phyloP scores from a whole-genome alignment of 2,329 filamentous ascomycete genomes.

The Cytospora leucostoma region DNA sequence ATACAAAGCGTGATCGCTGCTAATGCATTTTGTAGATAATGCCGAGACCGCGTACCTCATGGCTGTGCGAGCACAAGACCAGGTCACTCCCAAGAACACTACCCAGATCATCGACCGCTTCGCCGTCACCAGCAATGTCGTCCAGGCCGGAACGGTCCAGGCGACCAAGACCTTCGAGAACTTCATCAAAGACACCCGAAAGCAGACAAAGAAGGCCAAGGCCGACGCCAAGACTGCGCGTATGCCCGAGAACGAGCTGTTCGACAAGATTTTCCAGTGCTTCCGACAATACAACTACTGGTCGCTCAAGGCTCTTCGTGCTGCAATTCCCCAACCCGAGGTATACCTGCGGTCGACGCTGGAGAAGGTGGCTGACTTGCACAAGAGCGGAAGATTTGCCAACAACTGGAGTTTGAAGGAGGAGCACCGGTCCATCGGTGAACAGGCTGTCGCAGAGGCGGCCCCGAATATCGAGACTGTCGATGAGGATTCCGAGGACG shows the following conservation, averaged over 20 bases:
- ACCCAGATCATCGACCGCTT: slow-evolving; percentile 53
- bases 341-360: slow-evolving; percentile 86
- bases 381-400: slow-evolving; percentile 81
- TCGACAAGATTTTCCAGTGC: slow-evolving; percentile 80
- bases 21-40: slow-evolving; percentile 34
- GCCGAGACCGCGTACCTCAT: slow-evolving; percentile 45
- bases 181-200: slow-evolving; percentile 57
- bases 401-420: slow-evolving; percentile 82
- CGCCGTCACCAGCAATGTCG: slow-evolving; percentile 54
- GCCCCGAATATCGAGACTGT: slow-evolving; percentile 50
- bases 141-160: slow-evolving; percentile 57
- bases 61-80: slow-evolving; percentile 44
- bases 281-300: slow-evolving; percentile 90
- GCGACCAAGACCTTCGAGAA: slow-evolving; percentile 48
- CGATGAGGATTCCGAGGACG: slow-evolving; percentile 63
- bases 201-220: slow-evolving; percentile 58
- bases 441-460: slow-evolving; percentile 49
- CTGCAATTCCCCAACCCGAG: slow-evolving; percentile 80
- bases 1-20: neutral
- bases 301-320: slow-evolving; percentile 85
- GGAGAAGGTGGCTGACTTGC: slow-evolving; percentile 77
- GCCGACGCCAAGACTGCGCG: slow-evolving; percentile 83
- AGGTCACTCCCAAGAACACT: slow-evolving; percentile 51
- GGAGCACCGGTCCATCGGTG: slow-evolving; percentile 55
- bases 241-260: slow-evolving; percentile 83